phyloP scores from a whole-genome alignment of 2,329 filamentous ascomycete species.

The Microcyclosporella mali region DNA sequence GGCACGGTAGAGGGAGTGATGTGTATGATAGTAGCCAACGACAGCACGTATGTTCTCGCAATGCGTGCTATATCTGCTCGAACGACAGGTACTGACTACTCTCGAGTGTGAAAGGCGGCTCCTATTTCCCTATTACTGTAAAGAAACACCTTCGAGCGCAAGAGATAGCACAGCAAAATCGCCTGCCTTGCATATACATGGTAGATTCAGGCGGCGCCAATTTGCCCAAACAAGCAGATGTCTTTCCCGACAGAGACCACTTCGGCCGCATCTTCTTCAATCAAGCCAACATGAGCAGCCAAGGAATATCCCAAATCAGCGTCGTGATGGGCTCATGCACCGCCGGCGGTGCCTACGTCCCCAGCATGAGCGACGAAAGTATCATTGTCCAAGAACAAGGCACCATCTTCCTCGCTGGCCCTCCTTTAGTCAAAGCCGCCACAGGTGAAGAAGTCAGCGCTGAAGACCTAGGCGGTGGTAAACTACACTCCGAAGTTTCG shows the following conservation, averaged over 20 bases:
- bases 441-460: slow-evolving; percentile 88
- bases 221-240: slow-evolving; percentile 87
- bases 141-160: slow-evolving; percentile 96
- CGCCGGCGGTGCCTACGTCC: slow-evolving; percentile 90
- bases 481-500: slow-evolving; percentile 81
- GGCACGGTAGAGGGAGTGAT: slow-evolving; percentile 84
- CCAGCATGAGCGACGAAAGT: slow-evolving; percentile 93
- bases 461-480: slow-evolving; percentile 85
- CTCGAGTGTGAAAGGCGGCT: slow-evolving; percentile 74
- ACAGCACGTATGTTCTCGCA: slow-evolving; percentile 59
- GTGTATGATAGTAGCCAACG: slow-evolving; percentile 91
- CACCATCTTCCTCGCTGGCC: slow-evolving; percentile 95
- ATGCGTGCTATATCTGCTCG: neutral
- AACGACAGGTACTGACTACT: slow-evolving; percentile 9
- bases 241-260: slow-evolving; percentile 91
- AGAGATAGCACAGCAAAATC: slow-evolving; percentile 83
- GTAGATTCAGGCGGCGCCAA: slow-evolving; percentile 96
- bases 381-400: slow-evolving; percentile 95
- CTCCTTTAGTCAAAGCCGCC: slow-evolving; percentile 89
- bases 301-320: slow-evolving; percentile 85
- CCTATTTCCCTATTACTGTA: slow-evolving; percentile 94
- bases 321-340: slow-evolving; percentile 98
- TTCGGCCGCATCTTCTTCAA: slow-evolving; percentile 98
- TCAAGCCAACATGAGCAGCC: slow-evolving; percentile 84
- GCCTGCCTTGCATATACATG: slow-evolving; percentile 79